Base-by-base conservation (phyloP, 768 basidiomycete species). In the Lentinula boryana region DNA sequence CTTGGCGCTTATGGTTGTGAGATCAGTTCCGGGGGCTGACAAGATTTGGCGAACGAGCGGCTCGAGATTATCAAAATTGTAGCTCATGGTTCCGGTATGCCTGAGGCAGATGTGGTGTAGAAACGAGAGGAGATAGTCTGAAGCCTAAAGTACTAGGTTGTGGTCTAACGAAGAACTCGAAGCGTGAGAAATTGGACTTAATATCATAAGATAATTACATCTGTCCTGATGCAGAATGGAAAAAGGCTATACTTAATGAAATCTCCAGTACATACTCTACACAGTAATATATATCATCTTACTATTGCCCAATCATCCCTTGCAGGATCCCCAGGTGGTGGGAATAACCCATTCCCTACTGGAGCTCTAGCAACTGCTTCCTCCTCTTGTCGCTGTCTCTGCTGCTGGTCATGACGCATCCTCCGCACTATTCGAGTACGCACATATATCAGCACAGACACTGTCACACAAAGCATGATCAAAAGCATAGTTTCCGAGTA, bases 1-100 rank as follows among this genome's bases (percentile, higher is more conserved):
- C 76, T 93, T 96, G 50, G 93, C 94, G 70, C 86, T 90, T 72
- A 94, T 91, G 50, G 87, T 89, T 50, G 78, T 63, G 67, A 94
- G 80, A 78, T 94, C 89, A 51, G 83, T 87, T 51, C 84, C 86
- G 3, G 92, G 92, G 18, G 87, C 86, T 33, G 83, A 79, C 56
- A 94, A 84, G 70, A 94, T 91, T 61, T 78, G 75, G 64, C 78
- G 79, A 68, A 94, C 87, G 62, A 76, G 79, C 12, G 81, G 78
- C 71, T 85, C 82, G 64, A 91, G 79, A 61, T 78, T 72, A 62
- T 70, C 66, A 51, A 85, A 75, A 68, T 87, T 79, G 67, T 83
- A 76, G 62, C 68, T 67, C 86, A 87, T 88, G 4, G 36, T 35
- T 49, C 27, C 27, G 12, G 9, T 13, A 16, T 40, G 36, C 40